A percentile compares a stretch with the other conserved stretches of the same genome.
phyloP scores from a whole-genome alignment of 305 asterid species.

The Plantago coronopus region DNA sequence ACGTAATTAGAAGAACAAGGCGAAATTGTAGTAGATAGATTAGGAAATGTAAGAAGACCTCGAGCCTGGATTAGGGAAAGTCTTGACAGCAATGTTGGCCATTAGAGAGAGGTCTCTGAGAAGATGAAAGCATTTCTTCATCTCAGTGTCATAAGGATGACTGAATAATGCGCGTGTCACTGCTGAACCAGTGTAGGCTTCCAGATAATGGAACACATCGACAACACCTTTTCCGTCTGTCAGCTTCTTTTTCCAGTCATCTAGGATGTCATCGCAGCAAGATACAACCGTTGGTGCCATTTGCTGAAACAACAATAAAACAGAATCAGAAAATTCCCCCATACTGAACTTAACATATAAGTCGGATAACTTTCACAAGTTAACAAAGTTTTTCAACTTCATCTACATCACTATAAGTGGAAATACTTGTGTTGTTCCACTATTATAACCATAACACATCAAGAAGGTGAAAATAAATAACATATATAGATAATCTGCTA shows the following conservation, averaged over 20 bases:
- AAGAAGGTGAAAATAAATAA: too few relatives aligned
- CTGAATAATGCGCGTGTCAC: constrained; percentile 37
- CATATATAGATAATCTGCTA: too few relatives aligned
- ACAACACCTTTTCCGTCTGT: constrained; percentile 33
- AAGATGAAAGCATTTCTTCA: constrained; percentile 30
- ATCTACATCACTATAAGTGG: too few relatives aligned
- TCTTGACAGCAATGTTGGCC: constrained; percentile 31
- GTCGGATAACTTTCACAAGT: too few relatives aligned
- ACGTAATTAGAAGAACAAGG: too few relatives aligned
- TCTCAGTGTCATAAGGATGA: constrained; percentile 27
- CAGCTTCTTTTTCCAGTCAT: constrained; percentile 33
- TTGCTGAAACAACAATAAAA: constrained; percentile 12
- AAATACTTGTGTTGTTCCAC: too few relatives aligned
- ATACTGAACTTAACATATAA: too few relatives aligned
- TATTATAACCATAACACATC: too few relatives aligned
- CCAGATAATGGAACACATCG: constrained; percentile 38
- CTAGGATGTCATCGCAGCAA: constrained; percentile 27
- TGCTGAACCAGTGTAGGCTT: constrained; percentile 31
- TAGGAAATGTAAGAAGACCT: background rate
- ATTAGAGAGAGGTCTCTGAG: constrained; percentile 31
- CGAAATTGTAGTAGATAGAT: too few relatives aligned
- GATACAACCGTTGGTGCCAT: constrained; percentile 34
- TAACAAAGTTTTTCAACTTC: too few relatives aligned
- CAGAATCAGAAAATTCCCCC: too few relatives aligned
- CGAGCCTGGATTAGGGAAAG: constrained; percentile 34